These are phyloP conservation scores for Zalerion maritima DNA, from an alignment of 495 filamentous ascomycete genomes.

Conservation along the genomic window DNA sequence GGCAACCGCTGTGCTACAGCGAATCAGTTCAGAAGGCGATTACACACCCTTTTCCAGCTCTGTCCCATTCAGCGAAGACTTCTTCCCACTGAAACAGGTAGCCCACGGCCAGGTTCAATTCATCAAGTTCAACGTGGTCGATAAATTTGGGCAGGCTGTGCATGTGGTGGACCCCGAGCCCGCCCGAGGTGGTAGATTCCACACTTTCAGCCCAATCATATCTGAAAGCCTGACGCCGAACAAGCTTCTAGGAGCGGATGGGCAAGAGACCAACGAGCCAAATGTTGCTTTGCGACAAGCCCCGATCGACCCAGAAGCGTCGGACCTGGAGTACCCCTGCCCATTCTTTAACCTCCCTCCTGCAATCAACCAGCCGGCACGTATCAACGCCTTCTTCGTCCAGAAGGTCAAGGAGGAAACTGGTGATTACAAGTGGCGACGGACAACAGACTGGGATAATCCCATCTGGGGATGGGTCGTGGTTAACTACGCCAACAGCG, in stretches of 20 bases:
- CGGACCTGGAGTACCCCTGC: constrained; percentile 8
- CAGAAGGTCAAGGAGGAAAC: not conserved
- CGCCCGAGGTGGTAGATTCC: constrained; percentile 11
- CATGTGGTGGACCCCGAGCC: constrained; percentile 18
- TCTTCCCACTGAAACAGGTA: constrained; percentile 22
- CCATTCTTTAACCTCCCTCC: constrained; percentile 32
- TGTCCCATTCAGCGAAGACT: constrained; percentile 17
- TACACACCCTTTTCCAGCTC: constrained; percentile 7
- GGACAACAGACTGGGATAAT: constrained; percentile 26
- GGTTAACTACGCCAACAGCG: constrained; percentile 32
- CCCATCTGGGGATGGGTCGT: constrained; percentile 43
- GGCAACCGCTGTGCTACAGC: no score
- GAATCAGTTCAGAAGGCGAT: no score
- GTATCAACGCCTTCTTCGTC: constrained; percentile 26
- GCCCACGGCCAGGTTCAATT: constrained; percentile 36
- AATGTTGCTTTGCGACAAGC: no score
- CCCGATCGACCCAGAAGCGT: no score
- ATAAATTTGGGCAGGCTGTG: constrained; percentile 37
- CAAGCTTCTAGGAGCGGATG: no score
- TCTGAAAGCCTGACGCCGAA: no score
- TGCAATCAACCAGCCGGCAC: constrained; percentile 32
- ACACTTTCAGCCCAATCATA: constrained; percentile 17
- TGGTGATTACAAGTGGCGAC: constrained; percentile 8
- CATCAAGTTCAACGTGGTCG: constrained; percentile 34
- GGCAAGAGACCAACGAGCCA: no score